A percentile compares a stretch with the other conserved stretches of the same genome.
These are phyloP conservation scores for Plasmodium fragile DNA, from an alignment of 169 alveolate genomes.

Conservation along the genomic window DNA sequence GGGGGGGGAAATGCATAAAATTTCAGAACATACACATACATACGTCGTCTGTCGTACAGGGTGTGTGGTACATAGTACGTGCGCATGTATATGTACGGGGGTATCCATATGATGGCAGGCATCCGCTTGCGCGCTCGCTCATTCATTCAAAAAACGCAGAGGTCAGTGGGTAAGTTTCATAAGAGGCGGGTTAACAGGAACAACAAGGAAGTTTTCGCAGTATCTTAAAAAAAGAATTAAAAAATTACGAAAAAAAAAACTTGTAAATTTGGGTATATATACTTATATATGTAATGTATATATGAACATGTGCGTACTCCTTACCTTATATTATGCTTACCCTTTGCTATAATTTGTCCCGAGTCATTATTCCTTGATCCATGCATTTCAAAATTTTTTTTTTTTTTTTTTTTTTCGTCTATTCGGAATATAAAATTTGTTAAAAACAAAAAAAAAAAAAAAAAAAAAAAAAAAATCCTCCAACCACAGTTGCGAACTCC, in stretches of 20 bases:
- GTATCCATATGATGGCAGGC: not conserved
- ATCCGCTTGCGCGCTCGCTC: not conserved
- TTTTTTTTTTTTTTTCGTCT: constrained; percentile 38
- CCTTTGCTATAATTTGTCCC: not conserved
- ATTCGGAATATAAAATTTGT: not conserved
- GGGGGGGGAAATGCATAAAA: constrained; percentile 3
- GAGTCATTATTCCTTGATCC: not conserved
- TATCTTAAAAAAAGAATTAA: not conserved
- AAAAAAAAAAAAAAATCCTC: constrained; percentile 6
- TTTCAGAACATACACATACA: not conserved
- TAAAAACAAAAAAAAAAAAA: not conserved
- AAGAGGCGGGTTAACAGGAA: not conserved
- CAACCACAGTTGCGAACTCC: not conserved
- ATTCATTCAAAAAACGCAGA: not conserved
- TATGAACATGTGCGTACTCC: not conserved
- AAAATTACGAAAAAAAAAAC: not conserved
- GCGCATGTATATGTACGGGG: not conserved
- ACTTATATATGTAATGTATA: not conserved
- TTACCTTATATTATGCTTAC: not conserved
- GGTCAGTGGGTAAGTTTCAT: constrained; percentile 1
- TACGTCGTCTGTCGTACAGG: not conserved
- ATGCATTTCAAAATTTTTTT: not conserved
- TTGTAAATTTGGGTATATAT: not conserved
- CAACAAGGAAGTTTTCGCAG: not conserved
- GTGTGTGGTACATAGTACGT: not conserved